These are phyloP conservation scores for Nannochloropsis gaditana DNA, from an alignment of 108 stramenopile genomes.

Conservation along the genomic window DNA sequence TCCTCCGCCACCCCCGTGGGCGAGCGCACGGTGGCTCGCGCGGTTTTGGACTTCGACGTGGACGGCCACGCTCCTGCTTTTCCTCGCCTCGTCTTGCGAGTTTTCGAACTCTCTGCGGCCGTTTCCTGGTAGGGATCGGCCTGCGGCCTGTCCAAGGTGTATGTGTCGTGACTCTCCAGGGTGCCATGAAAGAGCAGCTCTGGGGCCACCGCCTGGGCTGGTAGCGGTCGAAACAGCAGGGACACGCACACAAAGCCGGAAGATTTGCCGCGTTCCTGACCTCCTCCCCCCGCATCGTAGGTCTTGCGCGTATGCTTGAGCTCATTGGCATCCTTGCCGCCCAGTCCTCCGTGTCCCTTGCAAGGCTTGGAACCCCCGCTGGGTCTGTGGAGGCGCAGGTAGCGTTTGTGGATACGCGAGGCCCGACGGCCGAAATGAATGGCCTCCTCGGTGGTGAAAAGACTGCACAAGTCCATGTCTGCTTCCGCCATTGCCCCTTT, in stretches of 20 bases:
- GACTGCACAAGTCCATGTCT: not conserved
- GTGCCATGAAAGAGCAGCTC: not conserved
- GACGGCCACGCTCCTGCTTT: too few species aligned
- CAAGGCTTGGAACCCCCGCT: not conserved
- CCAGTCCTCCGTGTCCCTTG: not conserved
- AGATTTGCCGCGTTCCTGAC: not conserved
- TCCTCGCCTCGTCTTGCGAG: too few species aligned
- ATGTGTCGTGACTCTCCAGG: too few species aligned
- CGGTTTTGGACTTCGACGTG: not conserved
- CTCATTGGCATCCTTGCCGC: not conserved
- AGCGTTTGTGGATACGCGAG: not conserved
- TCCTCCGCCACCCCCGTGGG: not conserved
- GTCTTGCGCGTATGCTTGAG: not conserved
- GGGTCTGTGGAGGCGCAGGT: not conserved
- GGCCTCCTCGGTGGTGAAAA: not conserved
- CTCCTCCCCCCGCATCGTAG: conserved; percentile 2
- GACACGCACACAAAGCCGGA: not conserved
- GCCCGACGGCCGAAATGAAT: not conserved
- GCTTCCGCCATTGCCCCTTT: not conserved
- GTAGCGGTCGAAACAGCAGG: not conserved
- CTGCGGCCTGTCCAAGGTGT: too few species aligned
- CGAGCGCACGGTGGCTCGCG: not conserved
- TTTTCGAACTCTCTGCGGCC: too few species aligned
- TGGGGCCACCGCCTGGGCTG: not conserved
- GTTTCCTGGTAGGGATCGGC: too few species aligned